Conservation (phyloP, 768 basidiomycete species). For the Boletus eberwhitei region DNA sequence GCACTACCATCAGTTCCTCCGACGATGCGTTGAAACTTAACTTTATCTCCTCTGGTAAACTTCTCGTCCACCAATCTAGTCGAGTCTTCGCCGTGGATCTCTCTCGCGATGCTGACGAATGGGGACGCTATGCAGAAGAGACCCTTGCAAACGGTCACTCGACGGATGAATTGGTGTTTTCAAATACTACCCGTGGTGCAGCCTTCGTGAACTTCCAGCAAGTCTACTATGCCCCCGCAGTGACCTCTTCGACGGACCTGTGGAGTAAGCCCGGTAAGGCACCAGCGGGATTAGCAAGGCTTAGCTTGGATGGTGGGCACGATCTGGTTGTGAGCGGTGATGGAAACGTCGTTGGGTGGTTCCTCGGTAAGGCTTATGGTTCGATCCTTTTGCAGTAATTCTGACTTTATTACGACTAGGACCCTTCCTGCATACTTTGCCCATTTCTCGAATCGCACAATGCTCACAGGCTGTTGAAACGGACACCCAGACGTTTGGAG, state of each 20-base stretch:
- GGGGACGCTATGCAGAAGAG: slow-evolving; percentile 46
- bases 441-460: slow-evolving; percentile 46
- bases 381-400: neutral
- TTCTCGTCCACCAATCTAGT: slow-evolving; percentile 58
- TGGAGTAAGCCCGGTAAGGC: slow-evolving; percentile 74
- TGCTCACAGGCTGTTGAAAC: slow-evolving; percentile 48
- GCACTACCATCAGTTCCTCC: slow-evolving; percentile 44
- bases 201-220: slow-evolving; percentile 72
- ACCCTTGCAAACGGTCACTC: slow-evolving; percentile 53
- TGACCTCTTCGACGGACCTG: slow-evolving; percentile 42
- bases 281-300: slow-evolving; percentile 53
- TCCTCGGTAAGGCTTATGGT: slow-evolving; percentile 50
- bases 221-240: slow-evolving; percentile 53
- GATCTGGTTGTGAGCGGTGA: slow-evolving; percentile 62
- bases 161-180: slow-evolving; percentile 54
- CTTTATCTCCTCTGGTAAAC: slow-evolving; percentile 54
- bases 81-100: slow-evolving; percentile 53
- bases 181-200: slow-evolving; percentile 38
- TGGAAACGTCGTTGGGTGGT: slow-evolving; percentile 68
- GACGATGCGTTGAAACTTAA: slow-evolving; percentile 46
- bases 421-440: slow-evolving; percentile 47
- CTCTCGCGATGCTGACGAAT: slow-evolving; percentile 40
- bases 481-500: slow-evolving; percentile 57
- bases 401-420: slow-evolving; percentile 10
- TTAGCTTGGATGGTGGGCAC: slow-evolving; percentile 75